These are phyloP conservation scores for Naganishia sp. DNA, from an alignment of 1,284 basidiomycete species.

Conservation along the genomic window DNA sequence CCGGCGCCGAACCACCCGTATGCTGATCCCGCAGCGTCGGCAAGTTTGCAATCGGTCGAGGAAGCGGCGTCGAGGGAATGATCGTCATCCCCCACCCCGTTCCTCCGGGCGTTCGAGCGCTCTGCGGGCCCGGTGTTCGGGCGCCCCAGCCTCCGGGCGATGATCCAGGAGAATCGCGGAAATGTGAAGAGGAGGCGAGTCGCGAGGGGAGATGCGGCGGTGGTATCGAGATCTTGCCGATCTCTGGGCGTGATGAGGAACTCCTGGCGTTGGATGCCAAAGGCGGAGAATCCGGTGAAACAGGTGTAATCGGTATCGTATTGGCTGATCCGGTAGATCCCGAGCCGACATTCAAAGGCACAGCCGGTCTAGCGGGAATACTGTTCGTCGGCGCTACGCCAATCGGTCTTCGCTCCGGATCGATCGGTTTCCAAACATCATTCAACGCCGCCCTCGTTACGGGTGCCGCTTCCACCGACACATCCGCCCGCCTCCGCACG, in stretches of 20 bases:
- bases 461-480: neutral
- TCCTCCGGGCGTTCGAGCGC: slow-evolving; percentile 25
- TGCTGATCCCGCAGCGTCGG: slow-evolving; percentile 41
- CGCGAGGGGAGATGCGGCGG: slow-evolving; percentile 13
- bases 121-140: slow-evolving; percentile 1
- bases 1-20: neutral
- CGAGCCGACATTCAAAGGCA: neutral
- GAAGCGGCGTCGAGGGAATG: slow-evolving; percentile 52
- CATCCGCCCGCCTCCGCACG: neutral
- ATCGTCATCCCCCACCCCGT: slow-evolving; percentile 38
- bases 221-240: slow-evolving; percentile 22
- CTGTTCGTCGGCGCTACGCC: neutral
- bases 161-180: neutral
- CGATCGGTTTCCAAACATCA: slow-evolving; percentile 19
- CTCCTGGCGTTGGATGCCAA: neutral
- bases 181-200: slow-evolving; percentile 7
- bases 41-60: slow-evolving; percentile 51
- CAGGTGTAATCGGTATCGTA: neutral
- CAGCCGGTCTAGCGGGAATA: neutral
- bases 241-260: slow-evolving; percentile 6
- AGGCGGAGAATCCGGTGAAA: neutral
- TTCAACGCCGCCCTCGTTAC: neutral
- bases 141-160: slow-evolving; percentile 17
- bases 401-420: slow-evolving; percentile 14
- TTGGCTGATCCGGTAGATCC: neutral